A percentile compares a stretch with the other conserved stretches of the same genome.
Conservation (phyloP, 1,284 basidiomycete species). For the Puccinia coronata region DNA sequence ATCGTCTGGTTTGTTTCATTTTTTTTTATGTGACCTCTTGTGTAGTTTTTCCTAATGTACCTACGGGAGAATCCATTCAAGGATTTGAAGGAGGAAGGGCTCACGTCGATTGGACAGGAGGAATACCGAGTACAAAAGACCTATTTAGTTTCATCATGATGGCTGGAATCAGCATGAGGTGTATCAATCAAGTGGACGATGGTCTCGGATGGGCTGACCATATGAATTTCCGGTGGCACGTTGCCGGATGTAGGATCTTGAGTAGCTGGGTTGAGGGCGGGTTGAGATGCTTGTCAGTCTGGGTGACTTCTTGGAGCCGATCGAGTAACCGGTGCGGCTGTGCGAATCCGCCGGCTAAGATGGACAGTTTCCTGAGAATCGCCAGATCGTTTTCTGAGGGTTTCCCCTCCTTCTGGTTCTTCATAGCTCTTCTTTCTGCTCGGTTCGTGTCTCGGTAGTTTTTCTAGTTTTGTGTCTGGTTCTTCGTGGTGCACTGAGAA, state of each 20-base stretch:
- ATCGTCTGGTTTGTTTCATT: not conserved
- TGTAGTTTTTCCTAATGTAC: not conserved
- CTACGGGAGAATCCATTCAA: conserved; percentile 6
- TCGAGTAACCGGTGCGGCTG: not conserved
- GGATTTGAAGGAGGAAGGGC: conserved; percentile 16
- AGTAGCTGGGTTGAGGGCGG: not conserved
- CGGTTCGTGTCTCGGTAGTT: not conserved
- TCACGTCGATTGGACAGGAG: conserved; percentile 15
- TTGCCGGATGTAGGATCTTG: not conserved
- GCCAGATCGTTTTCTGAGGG: not conserved
- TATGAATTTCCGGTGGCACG: conserved; percentile 10
- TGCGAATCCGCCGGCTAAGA: conserved; percentile 14
- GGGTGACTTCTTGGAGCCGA: conserved; percentile 5
- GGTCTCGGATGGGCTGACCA: not conserved
- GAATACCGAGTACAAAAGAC: conserved; percentile 13
- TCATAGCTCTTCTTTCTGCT: not conserved
- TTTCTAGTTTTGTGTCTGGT: not conserved
- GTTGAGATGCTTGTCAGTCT: not conserved
- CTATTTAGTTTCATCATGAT: not conserved
- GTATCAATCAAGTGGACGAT: not conserved
- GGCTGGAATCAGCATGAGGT: not conserved
- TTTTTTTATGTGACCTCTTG: not conserved
- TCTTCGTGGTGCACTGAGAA: not conserved
- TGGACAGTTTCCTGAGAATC: conserved; percentile 9
- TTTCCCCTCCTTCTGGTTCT: not conserved